A percentile compares a stretch with the other conserved stretches of the same genome.
Evolutionary conservation across 768 basidiomycete genomes (phyloP).

Genomic region (Tulasnella sp.): DNA sequence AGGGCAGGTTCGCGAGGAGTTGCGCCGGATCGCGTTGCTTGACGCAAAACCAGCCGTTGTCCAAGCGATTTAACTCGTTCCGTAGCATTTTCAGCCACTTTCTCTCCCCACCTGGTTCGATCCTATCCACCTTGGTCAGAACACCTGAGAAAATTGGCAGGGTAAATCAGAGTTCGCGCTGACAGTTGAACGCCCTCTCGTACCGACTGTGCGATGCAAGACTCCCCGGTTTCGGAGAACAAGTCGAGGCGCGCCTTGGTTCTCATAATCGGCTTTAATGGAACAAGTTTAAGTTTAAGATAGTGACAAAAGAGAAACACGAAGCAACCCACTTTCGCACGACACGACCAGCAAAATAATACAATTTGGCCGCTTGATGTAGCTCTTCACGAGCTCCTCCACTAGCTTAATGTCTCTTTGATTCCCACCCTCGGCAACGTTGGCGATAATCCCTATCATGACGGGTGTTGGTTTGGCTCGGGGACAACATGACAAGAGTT

Average conservation of each 20-base stretch:
- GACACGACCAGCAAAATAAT: conserved; percentile 13
- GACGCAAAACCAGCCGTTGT: conserved; percentile 49
- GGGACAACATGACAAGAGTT: not conserved
- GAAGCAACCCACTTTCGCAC: conserved; percentile 15
- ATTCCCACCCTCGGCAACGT: conserved; percentile 9
- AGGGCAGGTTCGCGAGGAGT: conserved; percentile 40
- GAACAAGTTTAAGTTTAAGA: too few species aligned
- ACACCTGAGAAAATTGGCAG: conserved; percentile 46
- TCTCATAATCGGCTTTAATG: too few species aligned
- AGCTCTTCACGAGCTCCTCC: conserved; percentile 11
- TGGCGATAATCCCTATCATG: conserved; percentile 18
- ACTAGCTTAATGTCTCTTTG: conserved; percentile 12
- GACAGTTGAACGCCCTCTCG: too few species aligned
- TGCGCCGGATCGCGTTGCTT: conserved; percentile 43
- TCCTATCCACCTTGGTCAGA: conserved; percentile 65
- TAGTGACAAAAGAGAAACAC: too few species aligned
- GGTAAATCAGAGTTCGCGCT: too few species aligned
- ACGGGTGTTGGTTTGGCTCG: too few species aligned
- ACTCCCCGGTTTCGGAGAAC: too few species aligned
- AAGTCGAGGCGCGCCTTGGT: too few species aligned
- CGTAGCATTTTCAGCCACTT: not conserved
- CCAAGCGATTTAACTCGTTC: conserved; percentile 28
- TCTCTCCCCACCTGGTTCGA: conserved; percentile 27
- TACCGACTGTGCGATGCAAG: too few species aligned
- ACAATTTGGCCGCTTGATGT: conserved; percentile 4